Base-by-base conservation (phyloP, 352 stramenopile species). In the Phytopythium montanum region DNA sequence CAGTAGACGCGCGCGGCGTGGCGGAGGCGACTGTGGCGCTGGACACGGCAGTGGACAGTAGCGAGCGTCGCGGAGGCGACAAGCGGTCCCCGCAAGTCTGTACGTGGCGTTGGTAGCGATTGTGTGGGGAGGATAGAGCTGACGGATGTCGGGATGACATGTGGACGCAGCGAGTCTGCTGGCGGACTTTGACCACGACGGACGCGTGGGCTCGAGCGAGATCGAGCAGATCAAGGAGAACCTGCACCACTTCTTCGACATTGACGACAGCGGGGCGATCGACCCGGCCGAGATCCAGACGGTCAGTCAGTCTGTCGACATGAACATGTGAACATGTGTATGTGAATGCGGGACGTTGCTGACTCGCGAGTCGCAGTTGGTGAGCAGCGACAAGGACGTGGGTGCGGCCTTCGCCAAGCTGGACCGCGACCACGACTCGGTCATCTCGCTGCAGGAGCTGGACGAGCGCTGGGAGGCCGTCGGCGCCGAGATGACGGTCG, bases 401-500 rank as follows among this genome's bases (percentile, higher is more conserved):
- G 65, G 72, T 51, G 69, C 73, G 23, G 85, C 82, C 14, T 87
- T 93, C 42, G 75, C 83, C 46, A 90, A 92, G 63, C 65, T 95
- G 9, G 85, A 95, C 53, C 67, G 79, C 18, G 81, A 95, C 53
- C 70, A 87, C 21, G 85, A 95, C 59, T 87, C 83, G 23, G 63
- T 92, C 41, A 92, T 95, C 29, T 95, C 85, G 50, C 75, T 84
- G 46, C 75, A 88, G 54, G 85, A 95, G 66, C 72, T 95, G 51
- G 85, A 95, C 55, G 80, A 87, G 49, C 83, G 83, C 6, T 95
- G 83, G 83, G 85, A 92, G 42, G 51, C 65, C 12, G 76, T 95
- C 3, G 85, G 85, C 0, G 78, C 85, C n/a, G 85, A 95, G 59
- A 95, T 95, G 85, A 95, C 83, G 1, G 85, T 95, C 14, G 70